These are phyloP conservation scores for Carpinus viminea DNA, from an alignment of 306 rosid species.

Conservation along the genomic window DNA sequence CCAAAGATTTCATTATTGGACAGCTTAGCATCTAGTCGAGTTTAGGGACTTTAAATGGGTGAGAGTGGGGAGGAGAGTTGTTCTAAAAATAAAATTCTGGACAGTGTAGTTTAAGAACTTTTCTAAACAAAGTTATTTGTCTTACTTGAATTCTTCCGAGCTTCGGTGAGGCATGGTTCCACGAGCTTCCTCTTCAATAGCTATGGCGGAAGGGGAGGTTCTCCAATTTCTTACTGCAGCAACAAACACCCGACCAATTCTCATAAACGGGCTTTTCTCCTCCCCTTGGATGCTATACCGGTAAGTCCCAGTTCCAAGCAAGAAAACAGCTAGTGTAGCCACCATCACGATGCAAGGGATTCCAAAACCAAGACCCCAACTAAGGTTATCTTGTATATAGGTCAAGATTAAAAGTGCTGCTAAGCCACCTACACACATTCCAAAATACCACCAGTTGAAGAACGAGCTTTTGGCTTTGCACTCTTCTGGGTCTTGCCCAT, in stretches of 20 bases:
- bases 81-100: no score
- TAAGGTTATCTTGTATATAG: slow-evolving; percentile 54
- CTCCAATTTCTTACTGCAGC: slow-evolving; percentile 38
- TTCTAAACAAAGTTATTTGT: background rate
- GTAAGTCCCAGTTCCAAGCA: slow-evolving; percentile 56
- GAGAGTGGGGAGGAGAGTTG: no score
- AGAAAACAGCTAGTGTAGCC: slow-evolving; percentile 48
- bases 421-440: slow-evolving; percentile 38
- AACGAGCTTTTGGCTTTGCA: slow-evolving; percentile 70
- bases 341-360: slow-evolving; percentile 55
- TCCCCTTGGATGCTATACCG: slow-evolving; percentile 32
- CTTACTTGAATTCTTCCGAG: slow-evolving; percentile 47
- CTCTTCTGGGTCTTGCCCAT: slow-evolving; percentile 57
- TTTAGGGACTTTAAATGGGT: no score
- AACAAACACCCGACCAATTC: slow-evolving; percentile 45
- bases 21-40: no score
- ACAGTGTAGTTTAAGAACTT: no score
- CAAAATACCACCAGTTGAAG: slow-evolving; percentile 86
- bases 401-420: slow-evolving; percentile 34
- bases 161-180: slow-evolving; percentile 24
- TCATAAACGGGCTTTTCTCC: slow-evolving; percentile 42
- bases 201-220: slow-evolving; percentile 2
- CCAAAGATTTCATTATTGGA: no score
- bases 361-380: slow-evolving; percentile 74
- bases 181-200: slow-evolving; percentile 19